Conservation (phyloP, 2,329 filamentous ascomycete genomes). For the Colletotrichum sojae region DNA sequence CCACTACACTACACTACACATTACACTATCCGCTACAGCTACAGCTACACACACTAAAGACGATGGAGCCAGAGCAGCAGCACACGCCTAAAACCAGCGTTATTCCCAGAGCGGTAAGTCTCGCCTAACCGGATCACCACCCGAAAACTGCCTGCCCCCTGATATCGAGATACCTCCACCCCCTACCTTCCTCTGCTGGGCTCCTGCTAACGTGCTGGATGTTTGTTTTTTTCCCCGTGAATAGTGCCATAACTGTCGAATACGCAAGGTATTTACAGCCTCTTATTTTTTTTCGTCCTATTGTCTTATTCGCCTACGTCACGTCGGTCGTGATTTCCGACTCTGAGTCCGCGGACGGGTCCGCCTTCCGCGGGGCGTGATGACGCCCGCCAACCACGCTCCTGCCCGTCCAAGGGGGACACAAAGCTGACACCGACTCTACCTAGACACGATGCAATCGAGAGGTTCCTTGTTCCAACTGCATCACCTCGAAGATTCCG, state of each 20-base stretch:
- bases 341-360: not conserved
- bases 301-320: no score
- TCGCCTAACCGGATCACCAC: slow-evolving; percentile 5
- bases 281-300: not conserved
- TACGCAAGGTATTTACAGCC: slow-evolving; percentile 25
- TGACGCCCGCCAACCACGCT: not conserved
- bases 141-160: not conserved
- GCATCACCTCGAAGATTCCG: slow-evolving; percentile 42
- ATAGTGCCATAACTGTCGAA: slow-evolving; percentile 35
- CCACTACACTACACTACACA: no score
- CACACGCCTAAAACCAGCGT: slow-evolving; percentile 28
- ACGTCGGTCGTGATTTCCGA: not conserved
- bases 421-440: not conserved
- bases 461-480: slow-evolving; percentile 43
- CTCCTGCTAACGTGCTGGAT: no score
- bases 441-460: slow-evolving; percentile 42
- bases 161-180: not conserved
- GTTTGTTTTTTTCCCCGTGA: not conserved
- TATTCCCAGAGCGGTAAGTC: slow-evolving; percentile 34
- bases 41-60: not conserved
- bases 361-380: not conserved
- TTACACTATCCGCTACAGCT: not conserved
- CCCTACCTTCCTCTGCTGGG: not conserved
- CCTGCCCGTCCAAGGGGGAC: no score
- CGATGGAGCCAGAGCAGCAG: slow-evolving; percentile 20